Conservation (phyloP, 192 early-diverging fungal genomes). For the Mortierella antarctica region DNA sequence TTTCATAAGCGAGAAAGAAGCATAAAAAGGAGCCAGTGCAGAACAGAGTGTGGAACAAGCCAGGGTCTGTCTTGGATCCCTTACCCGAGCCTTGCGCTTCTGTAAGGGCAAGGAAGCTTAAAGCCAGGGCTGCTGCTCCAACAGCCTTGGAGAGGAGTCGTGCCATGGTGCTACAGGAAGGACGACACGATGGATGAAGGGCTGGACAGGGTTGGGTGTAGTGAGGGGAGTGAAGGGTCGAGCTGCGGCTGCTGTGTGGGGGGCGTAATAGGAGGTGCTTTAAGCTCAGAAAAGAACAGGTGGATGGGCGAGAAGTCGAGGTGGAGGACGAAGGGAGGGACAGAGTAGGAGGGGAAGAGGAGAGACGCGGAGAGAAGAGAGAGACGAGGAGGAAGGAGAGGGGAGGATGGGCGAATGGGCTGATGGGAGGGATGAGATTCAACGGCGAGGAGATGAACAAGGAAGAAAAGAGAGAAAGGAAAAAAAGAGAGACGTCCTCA, state of each 20-base stretch:
- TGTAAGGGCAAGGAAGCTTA: constrained; percentile 13
- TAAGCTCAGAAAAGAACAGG: not conserved
- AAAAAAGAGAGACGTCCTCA: constrained; percentile 1
- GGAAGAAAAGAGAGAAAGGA: constrained; percentile 8
- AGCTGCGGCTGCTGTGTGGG: too few relatives aligned
- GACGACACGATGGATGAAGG: not conserved
- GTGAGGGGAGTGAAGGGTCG: not conserved
- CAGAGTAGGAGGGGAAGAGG: not conserved
- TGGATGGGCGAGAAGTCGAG: not conserved
- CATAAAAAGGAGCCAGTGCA: not conserved
- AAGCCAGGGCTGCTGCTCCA: constrained; percentile 10
- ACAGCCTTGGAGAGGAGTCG: constrained; percentile 22
- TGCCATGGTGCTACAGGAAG: constrained; percentile 3
- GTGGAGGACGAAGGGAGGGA: not conserved
- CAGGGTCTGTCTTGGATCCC: not conserved
- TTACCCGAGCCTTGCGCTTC: constrained; percentile 24
- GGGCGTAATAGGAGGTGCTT: not conserved
- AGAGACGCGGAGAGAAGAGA: not conserved
- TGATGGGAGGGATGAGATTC: constrained; percentile 3
- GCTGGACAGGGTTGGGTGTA: not conserved
- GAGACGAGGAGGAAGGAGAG: not conserved
- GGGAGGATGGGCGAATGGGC: not conserved
- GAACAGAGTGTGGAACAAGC: not conserved
- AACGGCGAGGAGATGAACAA: constrained; percentile 5
- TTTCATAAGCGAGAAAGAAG: not conserved